These are phyloP conservation scores for Chaetomiaceae sp. DNA, from an alignment of 2,329 filamentous ascomycete genomes.

Conservation along the genomic window DNA sequence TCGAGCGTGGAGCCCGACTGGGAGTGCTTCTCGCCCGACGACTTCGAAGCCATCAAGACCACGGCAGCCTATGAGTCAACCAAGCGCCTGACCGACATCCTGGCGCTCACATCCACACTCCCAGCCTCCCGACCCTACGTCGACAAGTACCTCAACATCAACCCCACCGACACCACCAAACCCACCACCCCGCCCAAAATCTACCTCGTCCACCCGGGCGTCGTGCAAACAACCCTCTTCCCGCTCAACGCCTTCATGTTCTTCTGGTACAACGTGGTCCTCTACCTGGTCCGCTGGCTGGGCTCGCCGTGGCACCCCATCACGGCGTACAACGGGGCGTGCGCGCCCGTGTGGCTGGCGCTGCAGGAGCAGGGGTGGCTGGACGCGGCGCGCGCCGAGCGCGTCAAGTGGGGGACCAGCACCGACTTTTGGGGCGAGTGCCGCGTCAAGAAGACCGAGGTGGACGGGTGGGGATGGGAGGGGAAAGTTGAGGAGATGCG, in stretches of 20 bases:
- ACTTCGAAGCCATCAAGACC: constrained; percentile 69
- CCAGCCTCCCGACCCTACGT: constrained; percentile 58
- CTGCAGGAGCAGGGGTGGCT: constrained; percentile 62
- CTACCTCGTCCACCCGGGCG: constrained; percentile 80
- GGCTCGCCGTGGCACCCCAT: constrained; percentile 88
- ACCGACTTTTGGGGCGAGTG: constrained; percentile 54
- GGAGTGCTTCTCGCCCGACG: constrained; percentile 55
- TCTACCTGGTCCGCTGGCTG: constrained; percentile 68
- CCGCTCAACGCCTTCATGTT: constrained; percentile 66
- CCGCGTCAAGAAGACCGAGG: constrained; percentile 70
- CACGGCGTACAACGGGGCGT: constrained; percentile 71
- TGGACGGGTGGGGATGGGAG: constrained; percentile 78
- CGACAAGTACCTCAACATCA: constrained; percentile 48
- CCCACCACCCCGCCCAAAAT: constrained; percentile 33
- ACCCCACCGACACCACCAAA: not conserved
- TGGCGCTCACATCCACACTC: constrained; percentile 68
- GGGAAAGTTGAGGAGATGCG: constrained; percentile 46
- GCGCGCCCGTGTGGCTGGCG: constrained; percentile 72
- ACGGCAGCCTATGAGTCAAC: constrained; percentile 72
- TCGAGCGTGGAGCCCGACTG: constrained; percentile 69
- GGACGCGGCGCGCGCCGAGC: constrained; percentile 50
- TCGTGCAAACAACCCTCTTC: constrained; percentile 78
- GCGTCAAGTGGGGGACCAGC: constrained; percentile 81
- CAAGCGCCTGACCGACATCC: constrained; percentile 81
- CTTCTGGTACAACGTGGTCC: constrained; percentile 61